Evolutionary conservation across 1,139 yeast species (phyloP).

Genomic region (Debaryomyces fabryi): DNA sequence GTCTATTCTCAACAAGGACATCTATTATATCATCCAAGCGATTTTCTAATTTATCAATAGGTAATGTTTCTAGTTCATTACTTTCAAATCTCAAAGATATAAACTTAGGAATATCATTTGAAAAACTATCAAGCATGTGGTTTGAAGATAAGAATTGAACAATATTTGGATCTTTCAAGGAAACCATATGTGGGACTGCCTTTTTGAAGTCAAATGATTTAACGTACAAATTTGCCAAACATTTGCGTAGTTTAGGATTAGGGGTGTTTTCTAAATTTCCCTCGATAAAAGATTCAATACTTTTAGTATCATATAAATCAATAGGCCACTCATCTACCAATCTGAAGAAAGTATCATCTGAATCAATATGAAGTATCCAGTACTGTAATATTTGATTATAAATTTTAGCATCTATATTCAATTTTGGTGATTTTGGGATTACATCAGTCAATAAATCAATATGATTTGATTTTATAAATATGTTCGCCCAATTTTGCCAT

Average conservation of each 20-base stretch:
- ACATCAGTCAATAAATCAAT: constrained; percentile 49
- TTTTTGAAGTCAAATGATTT: constrained; percentile 58
- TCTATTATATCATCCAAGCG: constrained; percentile 50
- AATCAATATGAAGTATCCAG: constrained; percentile 43
- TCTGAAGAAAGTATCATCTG: constrained; percentile 35
- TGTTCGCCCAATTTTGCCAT: constrained; percentile 71
- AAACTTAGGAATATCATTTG: constrained; percentile 53
- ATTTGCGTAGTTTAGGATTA: constrained; percentile 40
- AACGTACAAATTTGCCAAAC: constrained; percentile 60
- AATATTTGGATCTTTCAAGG: constrained; percentile 55
- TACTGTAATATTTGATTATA: constrained; percentile 57
- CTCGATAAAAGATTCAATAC: constrained; percentile 52
- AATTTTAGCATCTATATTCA: constrained; percentile 40
- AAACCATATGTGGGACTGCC: constrained; percentile 66
- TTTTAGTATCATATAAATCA: constrained; percentile 51
- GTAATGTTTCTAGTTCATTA: constrained; percentile 34
- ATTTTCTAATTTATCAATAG: constrained; percentile 45
- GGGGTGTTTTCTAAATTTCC: constrained; percentile 33
- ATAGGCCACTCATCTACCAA: constrained; percentile 62
- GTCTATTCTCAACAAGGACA: constrained; percentile 64
- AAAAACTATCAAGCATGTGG: constrained; percentile 60
- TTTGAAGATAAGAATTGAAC: constrained; percentile 59
- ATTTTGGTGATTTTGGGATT: constrained; percentile 50
- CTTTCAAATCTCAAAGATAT: constrained; percentile 46
- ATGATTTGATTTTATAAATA: constrained; percentile 55